These are phyloP conservation scores for Leccinum boreale DNA, from an alignment of 768 basidiomycete genomes.

Conservation along the genomic window DNA sequence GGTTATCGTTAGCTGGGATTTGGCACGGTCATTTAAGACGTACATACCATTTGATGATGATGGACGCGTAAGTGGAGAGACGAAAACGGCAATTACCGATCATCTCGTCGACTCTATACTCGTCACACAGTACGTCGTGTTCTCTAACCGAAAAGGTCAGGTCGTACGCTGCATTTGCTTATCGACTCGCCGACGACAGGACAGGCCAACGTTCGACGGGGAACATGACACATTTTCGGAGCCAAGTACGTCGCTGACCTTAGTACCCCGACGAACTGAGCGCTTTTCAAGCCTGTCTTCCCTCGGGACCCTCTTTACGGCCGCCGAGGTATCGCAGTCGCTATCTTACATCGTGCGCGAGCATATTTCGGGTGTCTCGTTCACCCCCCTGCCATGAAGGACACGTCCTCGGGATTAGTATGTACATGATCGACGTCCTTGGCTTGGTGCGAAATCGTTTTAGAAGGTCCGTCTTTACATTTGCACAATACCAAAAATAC, in stretches of 20 bases:
- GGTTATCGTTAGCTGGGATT: neutral
- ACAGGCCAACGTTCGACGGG: conserved; percentile 99
- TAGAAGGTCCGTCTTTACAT: neutral
- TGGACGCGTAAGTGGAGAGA: conserved; percentile 28
- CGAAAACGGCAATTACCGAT: conserved; percentile 11
- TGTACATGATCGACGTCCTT: conserved; percentile 57
- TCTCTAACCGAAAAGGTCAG: conserved; percentile 71
- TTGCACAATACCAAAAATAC: neutral
- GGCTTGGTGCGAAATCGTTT: too few species aligned
- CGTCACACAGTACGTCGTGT: too few species aligned
- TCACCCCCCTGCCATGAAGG: conserved; percentile 95
- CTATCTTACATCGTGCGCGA: conserved; percentile 82
- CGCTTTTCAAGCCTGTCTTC: conserved; percentile 47
- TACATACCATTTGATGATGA: conserved; percentile 39
- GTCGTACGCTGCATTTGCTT: neutral
- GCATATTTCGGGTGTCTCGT: conserved; percentile 85
- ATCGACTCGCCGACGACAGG: neutral
- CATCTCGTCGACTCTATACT: too few species aligned
- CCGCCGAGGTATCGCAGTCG: conserved; percentile 77
- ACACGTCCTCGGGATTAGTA: conserved; percentile 95
- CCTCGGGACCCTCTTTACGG: conserved; percentile 72
- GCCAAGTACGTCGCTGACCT: conserved; percentile 60
- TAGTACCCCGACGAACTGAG: too few species aligned
- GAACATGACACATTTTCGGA: conserved; percentile 96
- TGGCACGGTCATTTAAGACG: too few species aligned